Evolutionary conservation across 1,284 basidiomycete genomes (phyloP).

Genomic region (Coniferiporia weirii): DNA sequence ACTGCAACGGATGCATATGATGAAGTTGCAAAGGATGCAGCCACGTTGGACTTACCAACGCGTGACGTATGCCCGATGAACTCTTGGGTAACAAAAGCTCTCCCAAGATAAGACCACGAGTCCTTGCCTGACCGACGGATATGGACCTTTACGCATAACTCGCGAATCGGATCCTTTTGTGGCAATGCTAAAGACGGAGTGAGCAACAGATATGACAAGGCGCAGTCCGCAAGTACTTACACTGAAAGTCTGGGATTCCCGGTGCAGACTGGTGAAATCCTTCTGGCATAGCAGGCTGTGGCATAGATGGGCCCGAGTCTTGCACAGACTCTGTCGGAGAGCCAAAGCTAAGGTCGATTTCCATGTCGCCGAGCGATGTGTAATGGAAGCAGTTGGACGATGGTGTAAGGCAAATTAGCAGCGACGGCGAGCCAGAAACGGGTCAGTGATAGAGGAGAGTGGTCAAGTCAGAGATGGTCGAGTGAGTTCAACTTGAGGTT

Average conservation of each 20-base stretch:
- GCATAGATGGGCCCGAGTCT: slow-evolving; percentile 9
- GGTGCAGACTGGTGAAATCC: slow-evolving; percentile 3
- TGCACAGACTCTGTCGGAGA: slow-evolving; percentile 7
- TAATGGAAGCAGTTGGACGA: not conserved
- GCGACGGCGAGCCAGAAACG: not conserved
- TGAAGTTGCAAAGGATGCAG: not conserved
- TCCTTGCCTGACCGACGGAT: slow-evolving; percentile 71
- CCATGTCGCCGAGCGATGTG: slow-evolving; percentile 11
- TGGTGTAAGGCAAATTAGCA: not conserved
- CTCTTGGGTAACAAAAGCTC: slow-evolving; percentile 69
- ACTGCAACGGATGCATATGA: slow-evolving; percentile 37
- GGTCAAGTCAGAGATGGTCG: no score
- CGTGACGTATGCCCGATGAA: slow-evolving; percentile 64
- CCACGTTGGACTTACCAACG: slow-evolving; percentile 49
- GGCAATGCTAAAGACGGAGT: slow-evolving; percentile 21
- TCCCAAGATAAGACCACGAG: slow-evolving; percentile 74
- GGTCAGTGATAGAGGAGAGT: not conserved
- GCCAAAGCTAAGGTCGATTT: slow-evolving; percentile 12
- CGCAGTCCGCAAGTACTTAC: not conserved
- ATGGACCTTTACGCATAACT: slow-evolving; percentile 79
- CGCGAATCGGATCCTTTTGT: slow-evolving; percentile 55
- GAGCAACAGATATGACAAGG: slow-evolving; percentile 24
- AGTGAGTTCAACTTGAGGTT: no score
- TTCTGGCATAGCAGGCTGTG: slow-evolving; percentile 2
- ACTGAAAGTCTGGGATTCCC: slow-evolving; percentile 13